phyloP scores from a whole-genome alignment of 1,139 yeast species.

The Lodderomyces pseudojiufengensis region DNA sequence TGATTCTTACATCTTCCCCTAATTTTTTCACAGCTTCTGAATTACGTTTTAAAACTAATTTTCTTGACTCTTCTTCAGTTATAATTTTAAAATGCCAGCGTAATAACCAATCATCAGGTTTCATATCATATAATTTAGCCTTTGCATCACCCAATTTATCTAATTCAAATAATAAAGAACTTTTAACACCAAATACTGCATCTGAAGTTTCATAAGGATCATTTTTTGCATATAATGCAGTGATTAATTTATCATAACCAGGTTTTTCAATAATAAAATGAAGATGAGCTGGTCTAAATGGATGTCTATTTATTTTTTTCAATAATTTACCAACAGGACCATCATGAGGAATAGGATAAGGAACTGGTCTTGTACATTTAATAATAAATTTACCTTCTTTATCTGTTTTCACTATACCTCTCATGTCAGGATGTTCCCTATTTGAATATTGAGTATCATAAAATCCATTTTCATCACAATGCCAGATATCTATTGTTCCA shows the following conservation, averaged over 20 bases:
- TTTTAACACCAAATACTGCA: constrained; percentile 29
- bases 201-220: constrained; percentile 30
- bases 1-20: constrained; percentile 12
- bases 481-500: constrained; percentile 34
- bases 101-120: constrained; percentile 23
- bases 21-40: constrained; percentile 16
- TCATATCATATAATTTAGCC: constrained; percentile 19
- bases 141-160: constrained; percentile 17
- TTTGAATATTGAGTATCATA: constrained; percentile 31
- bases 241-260: constrained; percentile 27
- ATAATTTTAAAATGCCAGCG: constrained; percentile 23
- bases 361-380: constrained; percentile 29
- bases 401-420: constrained; percentile 29
- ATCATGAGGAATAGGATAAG: constrained; percentile 38
- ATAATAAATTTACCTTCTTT: constrained; percentile 25
- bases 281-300: constrained; percentile 35
- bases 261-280: constrained; percentile 27
- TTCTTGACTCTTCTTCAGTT: constrained; percentile 18
- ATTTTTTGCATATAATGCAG: constrained; percentile 27
- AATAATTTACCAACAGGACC: constrained; percentile 36
- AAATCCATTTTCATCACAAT: constrained; percentile 35
- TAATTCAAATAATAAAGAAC: constrained; percentile 18
- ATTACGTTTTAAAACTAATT: constrained; percentile 14
- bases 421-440: constrained; percentile 23
- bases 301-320: constrained; percentile 29